These are phyloP conservation scores for Cynanchum wilfordii DNA, from an alignment of 257 asterid species.

Conservation along the genomic window DNA sequence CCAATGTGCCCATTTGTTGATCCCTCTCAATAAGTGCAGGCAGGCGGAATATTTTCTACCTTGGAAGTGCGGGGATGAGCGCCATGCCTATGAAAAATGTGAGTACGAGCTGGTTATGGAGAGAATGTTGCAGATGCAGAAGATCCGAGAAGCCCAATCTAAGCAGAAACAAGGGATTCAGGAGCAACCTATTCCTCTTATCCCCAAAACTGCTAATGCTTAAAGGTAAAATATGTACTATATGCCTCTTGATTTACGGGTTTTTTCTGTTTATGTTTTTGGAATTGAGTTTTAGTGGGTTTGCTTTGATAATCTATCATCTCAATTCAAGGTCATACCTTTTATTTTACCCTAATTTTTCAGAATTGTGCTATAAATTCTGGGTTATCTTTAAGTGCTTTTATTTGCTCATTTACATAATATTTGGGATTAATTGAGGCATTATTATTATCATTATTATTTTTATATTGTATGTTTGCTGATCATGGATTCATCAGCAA, in stretches of 20 bases:
- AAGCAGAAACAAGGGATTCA: slow-evolving; percentile 26
- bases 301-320: neutral
- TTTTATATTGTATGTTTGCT: too few relatives aligned
- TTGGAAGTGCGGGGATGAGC: slow-evolving; percentile 85
- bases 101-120: slow-evolving; percentile 97
- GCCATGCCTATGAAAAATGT: slow-evolving; percentile 85
- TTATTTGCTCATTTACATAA: neutral
- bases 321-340: neutral
- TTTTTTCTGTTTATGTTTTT: neutral
- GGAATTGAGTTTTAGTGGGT: neutral
- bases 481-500: neutral
- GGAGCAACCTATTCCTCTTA: slow-evolving; percentile 50
- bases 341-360: neutral
- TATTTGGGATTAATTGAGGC: neutral
- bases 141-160: slow-evolving; percentile 77
- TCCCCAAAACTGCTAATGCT: slow-evolving; percentile 14
- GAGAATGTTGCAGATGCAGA: slow-evolving; percentile 97
- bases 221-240: neutral
- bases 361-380: neutral
- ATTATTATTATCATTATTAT: neutral
- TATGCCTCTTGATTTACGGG: neutral
- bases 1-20: slow-evolving; percentile 91
- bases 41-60: slow-evolving; percentile 84
- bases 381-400: neutral
- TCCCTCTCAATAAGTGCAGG: slow-evolving; percentile 88